Percentiles rank a stretch among this genome's conserved stretches.
These are phyloP conservation scores for Nidula microcarpa DNA, from an alignment of 768 basidiomycete genomes.

Conservation along the genomic window DNA sequence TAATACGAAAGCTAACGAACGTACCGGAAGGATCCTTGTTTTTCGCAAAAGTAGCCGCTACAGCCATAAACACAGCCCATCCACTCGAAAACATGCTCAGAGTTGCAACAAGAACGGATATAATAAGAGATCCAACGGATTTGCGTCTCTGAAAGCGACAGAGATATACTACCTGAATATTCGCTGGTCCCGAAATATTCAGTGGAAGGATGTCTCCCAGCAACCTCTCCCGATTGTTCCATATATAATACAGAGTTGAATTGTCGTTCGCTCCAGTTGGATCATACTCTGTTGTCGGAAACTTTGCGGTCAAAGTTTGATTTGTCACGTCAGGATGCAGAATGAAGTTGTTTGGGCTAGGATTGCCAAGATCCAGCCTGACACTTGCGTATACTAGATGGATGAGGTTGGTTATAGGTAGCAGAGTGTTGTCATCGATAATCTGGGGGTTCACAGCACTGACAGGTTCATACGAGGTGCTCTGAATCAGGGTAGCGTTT, in stretches of 20 bases:
- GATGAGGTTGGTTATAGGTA: constrained; percentile 10
- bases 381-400: constrained; percentile 14
- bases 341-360: constrained; percentile 17
- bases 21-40: not conserved
- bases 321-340: constrained; percentile 7
- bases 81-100: constrained; percentile 14
- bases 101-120: constrained; percentile 15
- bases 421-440: not conserved
- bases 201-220: constrained; percentile 6
- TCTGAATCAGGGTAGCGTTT: not conserved
- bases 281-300: constrained; percentile 3
- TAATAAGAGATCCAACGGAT: constrained; percentile 6
- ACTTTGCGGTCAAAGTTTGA: constrained; percentile 1
- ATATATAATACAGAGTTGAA: not conserved
- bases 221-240: not conserved
- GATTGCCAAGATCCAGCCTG: constrained; percentile 18
- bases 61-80: constrained; percentile 10
- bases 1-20: no score
- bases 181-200: constrained; percentile 8
- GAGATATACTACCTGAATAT: constrained; percentile 13
- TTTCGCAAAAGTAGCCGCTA: constrained; percentile 1
- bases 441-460: not conserved
- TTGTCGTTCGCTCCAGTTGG: not conserved
- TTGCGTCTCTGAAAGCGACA: constrained; percentile 12
- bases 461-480: not conserved